Conservation (phyloP, 2,329 filamentous ascomycete species). For the Ceratocystis cacaofunesta region DNA sequence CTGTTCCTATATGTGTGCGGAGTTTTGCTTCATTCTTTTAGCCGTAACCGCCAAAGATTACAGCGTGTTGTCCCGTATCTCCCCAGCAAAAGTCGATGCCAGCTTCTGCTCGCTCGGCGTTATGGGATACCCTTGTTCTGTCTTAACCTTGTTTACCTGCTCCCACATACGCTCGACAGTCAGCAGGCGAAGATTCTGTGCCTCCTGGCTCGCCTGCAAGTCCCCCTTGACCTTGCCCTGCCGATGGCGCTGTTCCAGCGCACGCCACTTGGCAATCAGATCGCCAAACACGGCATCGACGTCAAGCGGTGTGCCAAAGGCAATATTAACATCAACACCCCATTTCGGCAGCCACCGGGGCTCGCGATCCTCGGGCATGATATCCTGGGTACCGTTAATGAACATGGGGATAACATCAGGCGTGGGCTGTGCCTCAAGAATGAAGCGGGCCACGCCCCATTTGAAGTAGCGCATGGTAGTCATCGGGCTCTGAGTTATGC, state of each 20-base stretch:
- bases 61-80: constrained; percentile 21
- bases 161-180: constrained; percentile 64
- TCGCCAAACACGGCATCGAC: constrained; percentile 63
- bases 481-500: constrained; percentile 72
- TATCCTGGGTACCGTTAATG: constrained; percentile 72
- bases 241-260: constrained; percentile 19
- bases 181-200: constrained; percentile 54
- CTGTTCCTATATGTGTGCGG: neutral
- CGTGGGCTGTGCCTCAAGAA: constrained; percentile 74
- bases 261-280: constrained; percentile 58
- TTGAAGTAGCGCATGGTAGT: constrained; percentile 90
- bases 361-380: constrained; percentile 80
- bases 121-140: constrained; percentile 57
- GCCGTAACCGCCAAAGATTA: neutral
- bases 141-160: constrained; percentile 65
- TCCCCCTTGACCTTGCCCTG: constrained; percentile 34
- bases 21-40: neutral
- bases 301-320: constrained; percentile 67
- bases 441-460: constrained; percentile 84
- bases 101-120: constrained; percentile 63
- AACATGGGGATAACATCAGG: constrained; percentile 90
- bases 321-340: constrained; percentile 54
- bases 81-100: constrained; percentile 63
- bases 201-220: constrained; percentile 58
- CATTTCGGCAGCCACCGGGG: constrained; percentile 68